Conservation (phyloP, 371 early-diverging fungal genomes). For the Zychaea mexicana region DNA sequence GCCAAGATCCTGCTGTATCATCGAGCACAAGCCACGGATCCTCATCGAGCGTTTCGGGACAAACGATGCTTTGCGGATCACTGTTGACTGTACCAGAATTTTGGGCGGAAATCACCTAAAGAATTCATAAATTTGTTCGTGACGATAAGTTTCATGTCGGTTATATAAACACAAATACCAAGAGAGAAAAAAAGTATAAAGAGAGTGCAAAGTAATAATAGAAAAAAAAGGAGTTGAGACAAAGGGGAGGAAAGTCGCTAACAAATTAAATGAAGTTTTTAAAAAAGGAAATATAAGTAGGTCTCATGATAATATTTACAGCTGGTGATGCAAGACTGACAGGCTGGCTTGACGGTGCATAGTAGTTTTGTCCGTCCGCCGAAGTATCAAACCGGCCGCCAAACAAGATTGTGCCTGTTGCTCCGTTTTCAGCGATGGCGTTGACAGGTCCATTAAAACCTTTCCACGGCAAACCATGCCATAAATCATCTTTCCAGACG, state of each 20-base stretch:
- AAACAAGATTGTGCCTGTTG: constrained; percentile 30
- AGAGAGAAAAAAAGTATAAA: constrained; percentile 2
- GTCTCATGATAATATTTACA: constrained; percentile 17
- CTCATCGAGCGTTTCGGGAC: constrained; percentile 38
- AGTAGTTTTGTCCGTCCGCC: constrained; percentile 36
- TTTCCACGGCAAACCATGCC: constrained; percentile 61
- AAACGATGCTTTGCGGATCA: constrained; percentile 52
- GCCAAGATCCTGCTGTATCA: constrained; percentile 66
- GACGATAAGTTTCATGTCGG: constrained; percentile 15
- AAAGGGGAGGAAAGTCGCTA: background rate
- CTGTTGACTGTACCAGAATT: constrained; percentile 36
- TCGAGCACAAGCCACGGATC: constrained; percentile 68
- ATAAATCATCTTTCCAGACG: constrained; percentile 48
- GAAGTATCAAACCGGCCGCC: constrained; percentile 49
- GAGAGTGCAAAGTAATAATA: constrained; percentile 1
- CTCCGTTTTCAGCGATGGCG: constrained; percentile 25
- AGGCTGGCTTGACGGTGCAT: constrained; percentile 47
- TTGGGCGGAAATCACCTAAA: constrained; percentile 24
- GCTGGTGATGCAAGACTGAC: constrained; percentile 31
- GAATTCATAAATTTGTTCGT: too few relatives aligned
- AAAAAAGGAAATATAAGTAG: constrained; percentile 7
- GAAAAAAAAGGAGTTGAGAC: background rate
- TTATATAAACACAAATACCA: background rate
- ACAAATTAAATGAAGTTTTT: background rate
- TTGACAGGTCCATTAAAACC: constrained; percentile 61